Evolutionary conservation across 2,329 filamentous ascomycete species (phyloP).

Genomic region (Cryphonectria parasitica): DNA sequence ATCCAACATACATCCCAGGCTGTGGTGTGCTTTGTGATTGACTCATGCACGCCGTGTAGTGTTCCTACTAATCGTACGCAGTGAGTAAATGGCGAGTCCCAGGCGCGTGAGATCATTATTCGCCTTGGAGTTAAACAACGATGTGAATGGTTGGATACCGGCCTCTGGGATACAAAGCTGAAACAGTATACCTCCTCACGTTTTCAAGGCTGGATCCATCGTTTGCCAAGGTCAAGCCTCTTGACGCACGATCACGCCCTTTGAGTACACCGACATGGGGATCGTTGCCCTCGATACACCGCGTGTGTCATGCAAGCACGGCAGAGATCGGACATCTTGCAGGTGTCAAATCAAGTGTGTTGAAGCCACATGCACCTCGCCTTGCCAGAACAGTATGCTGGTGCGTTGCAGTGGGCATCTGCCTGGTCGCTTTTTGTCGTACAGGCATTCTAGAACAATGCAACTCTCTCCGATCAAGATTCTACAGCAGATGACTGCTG

Average conservation of each 20-base stretch:
- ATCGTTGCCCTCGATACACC: background rate
- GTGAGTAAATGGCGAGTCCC: background rate
- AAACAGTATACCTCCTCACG: background rate
- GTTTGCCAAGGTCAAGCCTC: background rate
- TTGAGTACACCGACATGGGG: background rate
- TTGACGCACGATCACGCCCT: background rate
- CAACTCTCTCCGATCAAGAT: background rate
- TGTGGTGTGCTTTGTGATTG: background rate
- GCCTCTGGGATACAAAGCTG: background rate
- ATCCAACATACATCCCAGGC: background rate
- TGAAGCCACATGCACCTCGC: background rate
- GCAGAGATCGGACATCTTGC: background rate
- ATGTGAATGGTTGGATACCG: background rate
- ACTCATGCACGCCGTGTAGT: background rate
- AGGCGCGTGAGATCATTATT: background rate
- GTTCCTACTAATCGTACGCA: background rate
- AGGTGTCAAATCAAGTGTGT: background rate
- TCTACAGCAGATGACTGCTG: background rate
- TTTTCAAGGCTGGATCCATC: background rate
- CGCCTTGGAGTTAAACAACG: background rate
- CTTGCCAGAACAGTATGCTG: background rate
- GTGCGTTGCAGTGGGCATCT: background rate
- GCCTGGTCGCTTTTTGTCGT: background rate
- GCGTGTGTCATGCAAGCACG: background rate
- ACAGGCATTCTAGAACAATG: background rate